phyloP scores from a whole-genome alignment of 2,329 filamentous ascomycete species.

The Scleromitrula shiraiana region DNA sequence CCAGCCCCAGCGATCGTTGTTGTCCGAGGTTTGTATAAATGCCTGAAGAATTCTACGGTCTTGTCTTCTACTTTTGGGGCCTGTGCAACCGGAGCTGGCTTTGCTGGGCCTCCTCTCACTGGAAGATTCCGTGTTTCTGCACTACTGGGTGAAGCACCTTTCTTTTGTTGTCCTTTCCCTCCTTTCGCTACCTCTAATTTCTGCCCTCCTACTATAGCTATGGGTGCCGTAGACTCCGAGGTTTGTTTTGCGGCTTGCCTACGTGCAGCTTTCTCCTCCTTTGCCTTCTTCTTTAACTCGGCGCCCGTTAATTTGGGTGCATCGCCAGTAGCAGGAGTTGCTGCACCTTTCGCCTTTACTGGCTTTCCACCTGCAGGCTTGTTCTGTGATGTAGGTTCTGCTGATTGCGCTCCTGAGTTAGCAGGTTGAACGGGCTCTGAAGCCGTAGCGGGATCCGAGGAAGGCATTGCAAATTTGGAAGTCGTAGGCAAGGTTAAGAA shows the following conservation, averaged over 20 bases:
- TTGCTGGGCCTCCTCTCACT: constrained; percentile 20
- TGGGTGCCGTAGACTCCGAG: constrained; percentile 29
- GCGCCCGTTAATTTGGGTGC: constrained; percentile 50
- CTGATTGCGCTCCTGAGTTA: not conserved
- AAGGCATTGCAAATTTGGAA: constrained; percentile 11
- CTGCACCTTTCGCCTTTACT: constrained; percentile 9
- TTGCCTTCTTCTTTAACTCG: constrained; percentile 71
- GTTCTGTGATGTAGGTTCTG: constrained; percentile 1
- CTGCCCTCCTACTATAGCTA: constrained; percentile 13
- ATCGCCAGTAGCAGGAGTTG: constrained; percentile 20
- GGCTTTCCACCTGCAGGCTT: constrained; percentile 10
- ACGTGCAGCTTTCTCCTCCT: constrained; percentile 84
- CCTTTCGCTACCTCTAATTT: constrained; percentile 26
- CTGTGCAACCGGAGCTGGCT: constrained; percentile 30
- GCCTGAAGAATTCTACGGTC: constrained; percentile 70
- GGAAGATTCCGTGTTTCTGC: constrained; percentile 23
- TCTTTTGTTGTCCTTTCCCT: constrained; percentile 34
- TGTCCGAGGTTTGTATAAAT: constrained; percentile 68
- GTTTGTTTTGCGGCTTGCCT: constrained; percentile 55
- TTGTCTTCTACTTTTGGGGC: constrained; percentile 54
- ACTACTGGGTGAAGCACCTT: constrained; percentile 25
- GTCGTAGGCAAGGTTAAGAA: not conserved
- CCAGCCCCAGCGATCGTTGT: constrained; percentile 51
- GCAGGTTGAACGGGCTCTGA: constrained; percentile 9
- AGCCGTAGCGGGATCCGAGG: constrained; percentile 15